Base-by-base conservation (phyloP, 345 rosid species). In the Abelmoschus esculentus region DNA sequence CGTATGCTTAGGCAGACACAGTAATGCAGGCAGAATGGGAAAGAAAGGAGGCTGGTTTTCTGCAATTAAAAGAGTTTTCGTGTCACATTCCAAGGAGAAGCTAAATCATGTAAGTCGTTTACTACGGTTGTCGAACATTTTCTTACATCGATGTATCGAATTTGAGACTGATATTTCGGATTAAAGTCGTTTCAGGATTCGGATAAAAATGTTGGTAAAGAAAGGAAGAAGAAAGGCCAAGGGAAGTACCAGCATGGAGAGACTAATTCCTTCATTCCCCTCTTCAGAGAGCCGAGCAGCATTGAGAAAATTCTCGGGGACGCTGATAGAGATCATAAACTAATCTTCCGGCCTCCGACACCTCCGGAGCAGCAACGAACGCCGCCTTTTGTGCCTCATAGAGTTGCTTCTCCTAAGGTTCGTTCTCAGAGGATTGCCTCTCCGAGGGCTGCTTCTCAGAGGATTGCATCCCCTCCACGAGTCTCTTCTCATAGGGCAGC, bases 1-100 rank as follows among this genome's bases (percentile, higher is more conserved):
- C 14, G 3, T 12, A 62, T 36, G 53, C 75, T 19, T 77, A 79
- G 82, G 83, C 80, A 62, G 66, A 75, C 72, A 80, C 58, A 80
- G 88, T 84, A 82, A 87, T 91, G 93, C 84, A 82, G 28, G 81
- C 76, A 77, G 78, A 76, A 93, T 95, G 99, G 91, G 99, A 70
- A 95, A 88, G 93, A 87, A 82, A 80, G 90, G 96, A 70, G 85
- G 89, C 65, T 95, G 99, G 99, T 86, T 91, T 86, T 83, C 96
- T 52, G 93, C 97, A 69, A 90, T 95, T 75, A 95, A 95, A 80
- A 90, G 85, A 78, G 90, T 83, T 73, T 95, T 95, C 73, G 70
- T 81, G 32, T 77, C 89, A 60, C 80, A 83, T 71, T 80, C 96
- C 67, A 88, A 88, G 80, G 93, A 88, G 77, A 91, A 89, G 74